Base-by-base conservation (phyloP, 164 flowering plant genomes). In the Vitis rupestris region DNA sequence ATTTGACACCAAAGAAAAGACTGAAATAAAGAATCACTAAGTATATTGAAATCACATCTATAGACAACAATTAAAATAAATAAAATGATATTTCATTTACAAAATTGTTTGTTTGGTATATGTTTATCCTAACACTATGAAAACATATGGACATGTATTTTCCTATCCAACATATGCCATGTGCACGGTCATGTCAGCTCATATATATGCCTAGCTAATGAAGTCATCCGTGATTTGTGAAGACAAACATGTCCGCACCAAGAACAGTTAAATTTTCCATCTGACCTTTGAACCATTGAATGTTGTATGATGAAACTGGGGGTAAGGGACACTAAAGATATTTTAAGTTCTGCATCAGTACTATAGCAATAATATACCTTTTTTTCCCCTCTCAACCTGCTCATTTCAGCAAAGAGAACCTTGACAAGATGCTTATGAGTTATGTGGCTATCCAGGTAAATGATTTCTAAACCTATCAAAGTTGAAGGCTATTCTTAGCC, bases 241-340 rank as follows among this genome's bases (percentile, higher is more conserved):
- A 31, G 44, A 31, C 6, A 6, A 31, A 2, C 9, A 59, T 37
- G 50, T 15, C 15, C 10, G 47, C 3, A 53, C 44, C 13, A 30
- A 55, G 53, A 57, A 44, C 3, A n/a, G 47, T 12, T 53, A 11
- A 8, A 12, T 9, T 30, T 27, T 61, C n/a, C 61, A 8, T 31
- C 72, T 76, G 60, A 91, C 98, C 98, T 87, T 96, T 96, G 74
- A 96, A 96, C 72, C 98, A 86, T 80, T 93, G 98, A 76, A 96
- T 89, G 79, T 80, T 86, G 78, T 85, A 92, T 8, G 94, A 89
- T 50, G 98, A 97, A 81, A 91, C 90, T 37, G 91, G 31, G 63
- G 97, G 93, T 63, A 92, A 89, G 49, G 87, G 72, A 6, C 74
- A 77, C 79, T 79, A 90, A 55, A 91, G 80, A 63, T 72, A 73